Conservation (phyloP, 768 basidiomycete species). For the Leccinum ochraceum region DNA sequence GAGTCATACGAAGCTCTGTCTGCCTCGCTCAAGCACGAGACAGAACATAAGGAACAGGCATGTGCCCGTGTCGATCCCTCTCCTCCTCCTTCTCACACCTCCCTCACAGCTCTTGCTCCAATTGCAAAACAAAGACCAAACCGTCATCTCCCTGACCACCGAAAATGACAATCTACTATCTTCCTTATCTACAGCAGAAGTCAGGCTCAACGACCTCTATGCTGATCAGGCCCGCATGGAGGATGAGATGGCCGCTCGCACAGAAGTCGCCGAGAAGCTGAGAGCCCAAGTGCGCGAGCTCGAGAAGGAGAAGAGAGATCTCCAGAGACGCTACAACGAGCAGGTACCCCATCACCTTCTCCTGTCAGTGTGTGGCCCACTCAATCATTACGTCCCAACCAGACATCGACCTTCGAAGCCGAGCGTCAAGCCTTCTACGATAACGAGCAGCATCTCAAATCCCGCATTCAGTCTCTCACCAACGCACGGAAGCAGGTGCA, state of each 20-base stretch:
- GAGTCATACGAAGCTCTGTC: slow-evolving; percentile 59
- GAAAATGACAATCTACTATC: slow-evolving; percentile 70
- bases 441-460: slow-evolving; percentile 91
- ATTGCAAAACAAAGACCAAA: slow-evolving; percentile 77
- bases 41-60: slow-evolving; percentile 81
- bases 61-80: slow-evolving; percentile 20
- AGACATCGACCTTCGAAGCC: slow-evolving; percentile 89
- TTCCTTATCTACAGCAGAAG: slow-evolving; percentile 66
- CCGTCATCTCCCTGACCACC: slow-evolving; percentile 55
- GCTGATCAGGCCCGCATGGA: slow-evolving; percentile 81
- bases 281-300: slow-evolving; percentile 78
- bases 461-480: slow-evolving; percentile 79
- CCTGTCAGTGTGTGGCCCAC: slow-evolving; percentile 17
- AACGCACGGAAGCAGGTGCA: slow-evolving; percentile 62
- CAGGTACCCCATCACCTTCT: slow-evolving; percentile 51
- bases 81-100: slow-evolving; percentile 12
- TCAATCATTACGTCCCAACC: slow-evolving; percentile 12
- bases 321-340: slow-evolving; percentile 83
- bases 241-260: slow-evolving; percentile 75
- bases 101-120: slow-evolving; percentile 67
- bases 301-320: slow-evolving; percentile 86
- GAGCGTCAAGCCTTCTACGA: slow-evolving; percentile 93
- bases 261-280: slow-evolving; percentile 83
- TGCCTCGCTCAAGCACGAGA: slow-evolving; percentile 70
- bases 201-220: slow-evolving; percentile 76